Evolutionary conservation across 106 monocot genomes (phyloP).

Genomic region (Dendrobium officinale): DNA sequence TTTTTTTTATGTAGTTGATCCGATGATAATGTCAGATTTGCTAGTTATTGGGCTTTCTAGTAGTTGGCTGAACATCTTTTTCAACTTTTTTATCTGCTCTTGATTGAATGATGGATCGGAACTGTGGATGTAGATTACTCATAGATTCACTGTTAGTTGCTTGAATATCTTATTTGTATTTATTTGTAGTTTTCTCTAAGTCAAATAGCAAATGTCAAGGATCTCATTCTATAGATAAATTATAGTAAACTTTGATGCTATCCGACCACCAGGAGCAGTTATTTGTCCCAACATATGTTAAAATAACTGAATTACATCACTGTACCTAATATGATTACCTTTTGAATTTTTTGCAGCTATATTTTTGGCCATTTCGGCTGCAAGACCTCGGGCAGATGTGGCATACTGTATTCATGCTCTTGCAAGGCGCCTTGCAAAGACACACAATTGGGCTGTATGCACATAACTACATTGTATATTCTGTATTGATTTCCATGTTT

Average conservation of each 20-base stretch:
- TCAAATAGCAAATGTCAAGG: background rate
- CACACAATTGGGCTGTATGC: conserved; percentile 88
- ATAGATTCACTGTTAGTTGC: too few species aligned
- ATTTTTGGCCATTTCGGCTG: conserved; percentile 75
- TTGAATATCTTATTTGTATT: background rate
- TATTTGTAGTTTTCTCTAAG: background rate
- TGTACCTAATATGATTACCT: background rate
- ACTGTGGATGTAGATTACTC: too few species aligned
- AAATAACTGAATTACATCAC: background rate
- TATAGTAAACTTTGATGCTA: background rate
- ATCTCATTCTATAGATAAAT: background rate
- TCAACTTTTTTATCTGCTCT: too few species aligned
- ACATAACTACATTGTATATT: background rate
- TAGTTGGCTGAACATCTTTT: too few species aligned
- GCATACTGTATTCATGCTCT: conserved; percentile 89
- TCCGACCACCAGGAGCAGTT: background rate
- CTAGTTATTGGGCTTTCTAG: too few species aligned
- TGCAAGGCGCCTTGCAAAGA: conserved; percentile 74
- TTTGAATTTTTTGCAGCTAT: conserved; percentile 49
- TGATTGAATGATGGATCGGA: too few species aligned
- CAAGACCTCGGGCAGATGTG: conserved; percentile 84
- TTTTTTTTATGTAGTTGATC: too few species aligned
- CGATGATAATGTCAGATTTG: too few species aligned
- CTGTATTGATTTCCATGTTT: background rate
- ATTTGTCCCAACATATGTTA: background rate